These are phyloP conservation scores for Sequoiadendron giganteum DNA, from an alignment of 75 land plant genomes.

Conservation along the genomic window DNA sequence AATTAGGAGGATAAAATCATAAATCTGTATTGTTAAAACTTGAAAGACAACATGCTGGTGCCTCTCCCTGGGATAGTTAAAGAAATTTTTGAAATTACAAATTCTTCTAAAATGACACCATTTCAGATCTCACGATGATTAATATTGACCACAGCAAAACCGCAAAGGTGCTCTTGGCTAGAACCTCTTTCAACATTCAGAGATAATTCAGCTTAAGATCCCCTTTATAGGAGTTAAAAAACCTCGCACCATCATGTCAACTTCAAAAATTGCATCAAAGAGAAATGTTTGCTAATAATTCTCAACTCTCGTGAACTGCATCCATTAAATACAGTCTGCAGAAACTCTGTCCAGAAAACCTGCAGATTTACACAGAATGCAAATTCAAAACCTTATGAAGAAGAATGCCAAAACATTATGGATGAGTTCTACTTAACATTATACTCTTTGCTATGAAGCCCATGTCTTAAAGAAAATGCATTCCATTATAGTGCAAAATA, in stretches of 20 bases:
- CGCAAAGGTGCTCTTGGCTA: background rate
- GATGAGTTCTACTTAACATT: background rate
- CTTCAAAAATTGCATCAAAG: background rate
- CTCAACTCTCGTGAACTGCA: constrained; percentile 47
- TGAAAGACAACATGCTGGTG: background rate
- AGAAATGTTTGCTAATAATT: too few species aligned
- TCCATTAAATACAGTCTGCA: constrained; percentile 77
- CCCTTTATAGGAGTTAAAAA: background rate
- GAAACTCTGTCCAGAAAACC: constrained; percentile 88
- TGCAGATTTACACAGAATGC: constrained; percentile 21
- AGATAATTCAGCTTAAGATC: background rate
- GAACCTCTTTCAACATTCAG: background rate
- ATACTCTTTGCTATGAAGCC: background rate
- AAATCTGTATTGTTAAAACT: background rate
- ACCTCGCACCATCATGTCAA: background rate
- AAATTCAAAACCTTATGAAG: background rate
- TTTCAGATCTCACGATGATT: background rate
- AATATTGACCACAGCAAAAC: background rate
- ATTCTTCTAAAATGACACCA: background rate
- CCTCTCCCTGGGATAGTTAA: background rate
- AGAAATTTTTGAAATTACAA: background rate
- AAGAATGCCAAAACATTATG: background rate
- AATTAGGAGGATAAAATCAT: too few species aligned
- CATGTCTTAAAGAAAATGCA: background rate
- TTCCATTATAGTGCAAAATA: background rate